phyloP scores from a whole-genome alignment of 352 stramenopile species.

The Elongisporangium prolatum region DNA sequence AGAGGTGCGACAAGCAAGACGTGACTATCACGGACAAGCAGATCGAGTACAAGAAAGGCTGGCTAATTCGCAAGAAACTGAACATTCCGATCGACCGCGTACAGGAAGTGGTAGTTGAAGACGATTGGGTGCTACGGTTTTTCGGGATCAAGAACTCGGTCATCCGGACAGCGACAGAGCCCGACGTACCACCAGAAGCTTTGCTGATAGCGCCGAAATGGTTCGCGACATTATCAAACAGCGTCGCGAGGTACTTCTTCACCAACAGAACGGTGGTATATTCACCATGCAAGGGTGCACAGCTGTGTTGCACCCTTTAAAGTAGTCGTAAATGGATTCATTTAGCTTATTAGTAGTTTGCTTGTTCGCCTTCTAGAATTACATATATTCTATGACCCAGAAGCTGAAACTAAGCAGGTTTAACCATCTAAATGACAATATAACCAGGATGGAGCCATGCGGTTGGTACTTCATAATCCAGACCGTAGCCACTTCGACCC shows the following conservation, averaged over 20 bases:
- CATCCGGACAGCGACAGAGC: slow-evolving; percentile 30
- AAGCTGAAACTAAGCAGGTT: no score
- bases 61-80: slow-evolving; percentile 34
- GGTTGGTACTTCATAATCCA: no score
- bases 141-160: slow-evolving; percentile 26
- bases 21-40: slow-evolving; percentile 34
- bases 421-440: no score
- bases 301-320: no score
- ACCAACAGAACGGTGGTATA: no score
- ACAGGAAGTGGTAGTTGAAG: slow-evolving; percentile 38
- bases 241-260: slow-evolving; percentile 34
- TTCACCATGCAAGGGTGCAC: no score
- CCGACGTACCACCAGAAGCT: slow-evolving; percentile 2
- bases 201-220: slow-evolving; percentile 23
- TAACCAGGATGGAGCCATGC: no score
- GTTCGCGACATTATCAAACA: slow-evolving; percentile 37
- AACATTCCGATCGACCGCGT: slow-evolving; percentile 39
- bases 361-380: background rate
- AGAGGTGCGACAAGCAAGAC: slow-evolving; percentile 26
- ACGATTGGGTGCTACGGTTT: slow-evolving; percentile 28
- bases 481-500: background rate
- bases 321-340: no score
- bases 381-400: no score
- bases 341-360: background rate
- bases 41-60: slow-evolving; percentile 31